phyloP scores from a whole-genome alignment of 2,329 filamentous ascomycete genomes.

The Xylaria arbuscula region DNA sequence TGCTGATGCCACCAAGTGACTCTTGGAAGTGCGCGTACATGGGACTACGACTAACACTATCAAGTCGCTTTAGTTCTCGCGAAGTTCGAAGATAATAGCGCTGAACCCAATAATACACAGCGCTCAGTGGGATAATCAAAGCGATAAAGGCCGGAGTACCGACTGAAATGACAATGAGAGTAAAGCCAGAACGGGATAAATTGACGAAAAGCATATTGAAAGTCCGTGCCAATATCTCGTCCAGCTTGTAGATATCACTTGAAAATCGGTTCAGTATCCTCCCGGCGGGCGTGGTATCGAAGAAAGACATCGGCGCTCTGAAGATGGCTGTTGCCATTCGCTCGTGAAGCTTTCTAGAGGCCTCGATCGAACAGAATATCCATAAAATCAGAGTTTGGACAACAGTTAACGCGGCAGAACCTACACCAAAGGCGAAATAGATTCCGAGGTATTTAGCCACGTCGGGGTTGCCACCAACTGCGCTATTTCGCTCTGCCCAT shows the following conservation, averaged over 20 bases:
- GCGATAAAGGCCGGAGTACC: constrained; percentile 83
- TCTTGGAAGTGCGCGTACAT: constrained; percentile 99
- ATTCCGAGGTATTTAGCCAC: constrained; percentile 93
- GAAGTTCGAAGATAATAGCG: constrained; percentile 97
- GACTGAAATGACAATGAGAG: constrained; percentile 83
- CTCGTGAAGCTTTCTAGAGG: constrained; percentile 95
- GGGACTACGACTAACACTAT: constrained; percentile 94
- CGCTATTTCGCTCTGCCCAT: constrained; percentile 86
- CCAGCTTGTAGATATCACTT: constrained; percentile 83
- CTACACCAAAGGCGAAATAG: constrained; percentile 94
- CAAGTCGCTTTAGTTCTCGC: constrained; percentile 93
- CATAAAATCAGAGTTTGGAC: constrained; percentile 93
- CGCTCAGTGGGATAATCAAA: constrained; percentile 82
- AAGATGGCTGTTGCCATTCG: constrained; percentile 98
- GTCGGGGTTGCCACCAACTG: constrained; percentile 73
- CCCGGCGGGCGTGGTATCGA: constrained; percentile 96
- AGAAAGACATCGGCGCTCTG: constrained; percentile 97
- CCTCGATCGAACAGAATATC: constrained; percentile 99
- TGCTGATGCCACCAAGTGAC: constrained; percentile 91
- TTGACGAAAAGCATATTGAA: constrained; percentile 97
- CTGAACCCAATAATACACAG: constrained; percentile 91
- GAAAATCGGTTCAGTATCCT: constrained; percentile 97
- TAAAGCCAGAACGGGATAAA: constrained; percentile 80
- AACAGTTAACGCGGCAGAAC: constrained; percentile 85
- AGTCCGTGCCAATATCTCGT: constrained; percentile 92